Percentiles rank a stretch among this genome's conserved stretches.
Conservation (phyloP, 2,329 filamentous ascomycete species). For the Ramularia collo-cygni region DNA sequence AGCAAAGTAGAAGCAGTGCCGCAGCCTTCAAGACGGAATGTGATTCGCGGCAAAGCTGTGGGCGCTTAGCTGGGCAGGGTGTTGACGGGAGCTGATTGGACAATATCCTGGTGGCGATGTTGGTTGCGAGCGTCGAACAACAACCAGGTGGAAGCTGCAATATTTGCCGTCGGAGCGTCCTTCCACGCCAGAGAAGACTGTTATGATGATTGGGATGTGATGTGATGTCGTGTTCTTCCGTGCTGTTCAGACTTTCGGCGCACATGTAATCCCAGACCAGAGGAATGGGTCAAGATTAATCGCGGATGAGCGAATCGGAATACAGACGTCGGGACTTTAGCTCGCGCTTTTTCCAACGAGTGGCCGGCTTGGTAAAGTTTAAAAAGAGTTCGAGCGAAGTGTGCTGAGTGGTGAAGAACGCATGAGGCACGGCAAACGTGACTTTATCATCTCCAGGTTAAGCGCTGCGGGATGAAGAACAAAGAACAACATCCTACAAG, state of each 20-base stretch:
- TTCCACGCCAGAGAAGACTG: too few relatives aligned
- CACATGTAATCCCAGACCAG: constrained; percentile 5
- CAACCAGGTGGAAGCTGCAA: too few relatives aligned
- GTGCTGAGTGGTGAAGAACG: constrained; percentile 1
- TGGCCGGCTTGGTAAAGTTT: neutral
- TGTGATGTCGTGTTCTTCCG: too few relatives aligned
- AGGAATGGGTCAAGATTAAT: neutral
- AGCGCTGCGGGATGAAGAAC: too few relatives aligned
- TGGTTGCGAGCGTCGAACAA: too few relatives aligned
- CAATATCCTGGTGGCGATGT: too few relatives aligned
- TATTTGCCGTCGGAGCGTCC: too few relatives aligned
- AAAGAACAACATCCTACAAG: too few relatives aligned
- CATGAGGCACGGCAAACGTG: constrained; percentile 4
- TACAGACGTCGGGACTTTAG: too few relatives aligned
- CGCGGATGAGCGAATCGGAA: neutral
- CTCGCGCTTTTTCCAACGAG: neutral
- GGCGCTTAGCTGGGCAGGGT: constrained; percentile 11
- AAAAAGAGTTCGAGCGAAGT: neutral
- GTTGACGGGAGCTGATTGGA: constrained; percentile 1
- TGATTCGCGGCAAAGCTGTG: constrained; percentile 11
- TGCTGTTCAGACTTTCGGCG: neutral
- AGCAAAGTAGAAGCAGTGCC: constrained; percentile 7
- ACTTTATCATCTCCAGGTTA: constrained; percentile 1
- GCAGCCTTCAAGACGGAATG: constrained; percentile 5
- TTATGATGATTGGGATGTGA: constrained; percentile 6